Evolutionary conservation across 108 stramenopile genomes (phyloP), one percentile per base, ranked within the genome.

Genomic region (Cyclostephanos tholiformis): DNA sequence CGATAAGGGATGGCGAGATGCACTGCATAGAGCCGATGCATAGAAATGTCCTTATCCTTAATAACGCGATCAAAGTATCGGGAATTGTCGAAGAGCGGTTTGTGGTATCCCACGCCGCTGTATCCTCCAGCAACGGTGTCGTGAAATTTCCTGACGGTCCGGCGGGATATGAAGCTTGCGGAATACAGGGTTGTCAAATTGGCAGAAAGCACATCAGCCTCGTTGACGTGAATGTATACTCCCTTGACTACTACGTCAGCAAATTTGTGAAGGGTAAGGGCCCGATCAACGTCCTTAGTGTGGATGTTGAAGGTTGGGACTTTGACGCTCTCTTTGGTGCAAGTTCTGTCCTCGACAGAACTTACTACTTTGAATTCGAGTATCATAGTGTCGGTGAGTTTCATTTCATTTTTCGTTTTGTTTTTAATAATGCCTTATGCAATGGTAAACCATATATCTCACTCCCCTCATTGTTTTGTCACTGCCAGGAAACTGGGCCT

Each of bases 331-430:
- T 63, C 2, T 63, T 63, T 4, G 61, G 61, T 8, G 61, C 27
- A 2, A 63, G 29, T 32, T 32, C 27, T 13, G 32, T 22, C 9
- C 25, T 63, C 23, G 27, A 26, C n/a, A 26, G 61, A n/a, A 32
- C 29, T 2, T 26, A 63, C n/a, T 67, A 67, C 51, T 25, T 67
- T 8, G 66, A 67, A 41, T 67, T 67, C 53, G 66, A 67, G 20
- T 67, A 52, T 29, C 48, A 67, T 4, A 32, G 4, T 4, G 32
- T 32, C 4, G 32, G 32, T 32, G 32, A 32, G 32, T 32, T 32
- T 32, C 32, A 32, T 32, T 32, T 32, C n/a, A n/a, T n/a, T n/a
- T n/a, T n/a, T n/a, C n/a, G n/a, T n/a, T n/a, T n/a, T n/a, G n/a
- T n/a, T n/a, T n/a, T n/a, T n/a, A n/a, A n/a, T n/a, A n/a, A n/a